Evolutionary conservation across 2,329 filamentous ascomycete species (phyloP).

Genomic region (Pseudonectria foliicola): DNA sequence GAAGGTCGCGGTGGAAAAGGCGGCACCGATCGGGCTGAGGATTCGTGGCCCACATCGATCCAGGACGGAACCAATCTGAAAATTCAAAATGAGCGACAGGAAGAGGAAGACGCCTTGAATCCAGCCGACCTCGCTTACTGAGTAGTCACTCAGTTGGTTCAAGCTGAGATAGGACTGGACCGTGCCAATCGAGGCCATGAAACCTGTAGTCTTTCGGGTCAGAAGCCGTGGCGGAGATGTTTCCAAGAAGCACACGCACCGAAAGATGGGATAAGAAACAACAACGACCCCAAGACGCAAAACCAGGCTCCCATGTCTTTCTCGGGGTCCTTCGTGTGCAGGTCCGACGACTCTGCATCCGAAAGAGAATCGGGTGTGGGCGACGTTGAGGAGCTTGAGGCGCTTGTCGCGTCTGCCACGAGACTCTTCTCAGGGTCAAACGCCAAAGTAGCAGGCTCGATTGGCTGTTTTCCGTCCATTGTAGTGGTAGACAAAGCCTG

Average conservation of each 20-base stretch:
- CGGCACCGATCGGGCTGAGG: slow-evolving; percentile 29
- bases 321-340: slow-evolving; percentile 2
- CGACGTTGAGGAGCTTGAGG: background rate
- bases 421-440: background rate
- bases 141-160: slow-evolving; percentile 34
- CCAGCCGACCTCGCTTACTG: slow-evolving; percentile 37
- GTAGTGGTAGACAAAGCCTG: background rate
- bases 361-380: slow-evolving; percentile 1
- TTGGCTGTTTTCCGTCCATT: slow-evolving; percentile 2
- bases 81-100: slow-evolving; percentile 34
- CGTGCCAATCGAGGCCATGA: slow-evolving; percentile 38
- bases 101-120: slow-evolving; percentile 38
- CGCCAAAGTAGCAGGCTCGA: background rate
- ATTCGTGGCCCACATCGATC: slow-evolving; percentile 37
- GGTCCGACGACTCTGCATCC: slow-evolving; percentile 3
- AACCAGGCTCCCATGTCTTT: slow-evolving; percentile 6
- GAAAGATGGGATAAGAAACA: slow-evolving; percentile 9
- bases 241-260: too few relatives aligned
- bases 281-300: slow-evolving; percentile 10
- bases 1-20: slow-evolving; percentile 29
- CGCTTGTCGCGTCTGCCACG: background rate
- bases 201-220: slow-evolving; percentile 25
- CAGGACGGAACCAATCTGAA: slow-evolving; percentile 39
- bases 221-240: too few relatives aligned
- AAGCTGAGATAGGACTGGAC: slow-evolving; percentile 37